Evolutionary conservation across 441 rosid species (phyloP).

Genomic region (Jatropha multifida): DNA sequence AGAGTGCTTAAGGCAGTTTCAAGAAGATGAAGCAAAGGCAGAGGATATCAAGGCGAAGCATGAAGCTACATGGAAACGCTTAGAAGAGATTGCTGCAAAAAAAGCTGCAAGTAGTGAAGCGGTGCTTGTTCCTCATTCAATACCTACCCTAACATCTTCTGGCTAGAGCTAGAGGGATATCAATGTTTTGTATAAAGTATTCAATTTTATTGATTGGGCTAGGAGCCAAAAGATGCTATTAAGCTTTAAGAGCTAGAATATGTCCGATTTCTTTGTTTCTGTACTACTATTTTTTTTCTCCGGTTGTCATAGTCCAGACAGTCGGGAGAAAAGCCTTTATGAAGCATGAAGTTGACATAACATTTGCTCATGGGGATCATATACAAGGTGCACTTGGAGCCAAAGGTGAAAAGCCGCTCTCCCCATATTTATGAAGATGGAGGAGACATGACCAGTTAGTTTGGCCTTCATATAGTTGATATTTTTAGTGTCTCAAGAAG

Average conservation of each 20-base stretch:
- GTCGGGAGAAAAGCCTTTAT: not conserved
- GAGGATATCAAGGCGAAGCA: slow-evolving; percentile 41
- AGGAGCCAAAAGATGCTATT: slow-evolving; percentile 8
- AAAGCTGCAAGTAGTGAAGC: slow-evolving; percentile 39
- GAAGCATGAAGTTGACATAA: not conserved
- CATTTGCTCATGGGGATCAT: not conserved
- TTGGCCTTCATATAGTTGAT: not conserved
- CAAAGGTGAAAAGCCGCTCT: not conserved
- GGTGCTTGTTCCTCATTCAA: slow-evolving; percentile 25
- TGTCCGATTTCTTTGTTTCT: slow-evolving; percentile 7
- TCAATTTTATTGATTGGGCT: slow-evolving; percentile 16
- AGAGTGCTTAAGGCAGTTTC: slow-evolving; percentile 50
- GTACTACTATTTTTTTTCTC: not conserved
- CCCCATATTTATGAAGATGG: not conserved
- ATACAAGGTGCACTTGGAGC: not conserved
- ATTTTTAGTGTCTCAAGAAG: not conserved
- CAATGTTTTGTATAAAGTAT: slow-evolving; percentile 16
- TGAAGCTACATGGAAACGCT: slow-evolving; percentile 57
- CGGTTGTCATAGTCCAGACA: not conserved
- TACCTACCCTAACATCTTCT: slow-evolving; percentile 17
- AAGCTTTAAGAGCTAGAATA: slow-evolving; percentile 2
- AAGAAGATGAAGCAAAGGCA: slow-evolving; percentile 52
- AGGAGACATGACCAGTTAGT: not conserved
- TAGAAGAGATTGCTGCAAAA: slow-evolving; percentile 59
- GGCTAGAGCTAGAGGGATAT: slow-evolving; percentile 19